These are phyloP conservation scores for Ensete ventricosum DNA, from an alignment of 176 grass and related monocot species.

Conservation along the genomic window DNA sequence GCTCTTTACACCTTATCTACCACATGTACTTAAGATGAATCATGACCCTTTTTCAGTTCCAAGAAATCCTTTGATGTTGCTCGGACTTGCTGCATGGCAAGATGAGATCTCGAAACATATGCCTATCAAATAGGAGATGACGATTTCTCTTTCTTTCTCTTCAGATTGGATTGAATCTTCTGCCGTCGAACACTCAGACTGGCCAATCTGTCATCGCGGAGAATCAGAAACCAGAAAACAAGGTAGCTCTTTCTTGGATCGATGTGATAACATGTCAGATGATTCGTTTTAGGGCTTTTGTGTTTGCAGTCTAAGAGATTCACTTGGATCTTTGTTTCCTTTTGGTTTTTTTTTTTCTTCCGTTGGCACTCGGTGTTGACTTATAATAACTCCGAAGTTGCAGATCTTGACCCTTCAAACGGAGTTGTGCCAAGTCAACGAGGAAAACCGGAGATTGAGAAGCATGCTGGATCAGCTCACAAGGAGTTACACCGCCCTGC, in stretches of 20 bases:
- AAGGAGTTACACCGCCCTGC: constrained; percentile 28
- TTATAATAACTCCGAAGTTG: not conserved
- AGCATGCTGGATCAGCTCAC: constrained; percentile 38
- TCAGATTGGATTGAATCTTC: not conserved
- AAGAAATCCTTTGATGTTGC: not conserved
- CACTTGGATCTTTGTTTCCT: no score
- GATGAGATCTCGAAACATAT: not conserved
- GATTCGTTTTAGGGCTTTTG: no score
- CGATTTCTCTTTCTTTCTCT: not conserved
- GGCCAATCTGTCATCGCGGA: not conserved
- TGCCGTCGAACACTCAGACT: not conserved
- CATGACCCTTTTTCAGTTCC: no score
- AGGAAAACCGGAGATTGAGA: constrained; percentile 38
- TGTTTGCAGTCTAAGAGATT: no score
- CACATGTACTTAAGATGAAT: no score
- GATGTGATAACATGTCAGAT: no score
- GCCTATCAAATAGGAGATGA: not conserved
- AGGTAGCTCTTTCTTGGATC: no score
- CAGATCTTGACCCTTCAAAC: constrained; percentile 13
- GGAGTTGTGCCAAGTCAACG: constrained; percentile 28
- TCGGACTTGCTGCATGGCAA: not conserved
- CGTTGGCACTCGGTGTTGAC: no score
- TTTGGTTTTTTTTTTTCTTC: no score
- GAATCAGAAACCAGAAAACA: no score
- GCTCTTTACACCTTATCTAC: not conserved